phyloP scores from a whole-genome alignment of 257 asterid species.

The Przewalskia tangutica region DNA sequence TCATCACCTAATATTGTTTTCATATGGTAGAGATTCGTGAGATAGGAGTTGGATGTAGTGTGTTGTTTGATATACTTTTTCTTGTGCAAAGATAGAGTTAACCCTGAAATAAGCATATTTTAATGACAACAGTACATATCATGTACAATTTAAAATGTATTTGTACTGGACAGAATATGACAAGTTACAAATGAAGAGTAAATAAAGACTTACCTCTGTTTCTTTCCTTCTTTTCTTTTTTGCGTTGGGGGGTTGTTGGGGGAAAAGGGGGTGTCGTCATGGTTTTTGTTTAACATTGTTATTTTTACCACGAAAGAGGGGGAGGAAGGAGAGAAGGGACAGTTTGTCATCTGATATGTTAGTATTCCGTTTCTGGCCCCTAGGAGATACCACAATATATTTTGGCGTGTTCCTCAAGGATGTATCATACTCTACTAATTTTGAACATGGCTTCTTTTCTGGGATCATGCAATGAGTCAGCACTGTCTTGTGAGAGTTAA shows the following conservation, averaged over 20 bases:
- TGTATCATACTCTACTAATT: background rate
- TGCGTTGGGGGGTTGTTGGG: too few relatives aligned
- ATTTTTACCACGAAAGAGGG: background rate
- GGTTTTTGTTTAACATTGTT: background rate
- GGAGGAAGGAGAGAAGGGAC: background rate
- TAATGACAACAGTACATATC: background rate
- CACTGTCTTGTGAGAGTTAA: background rate
- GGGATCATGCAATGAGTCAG: background rate
- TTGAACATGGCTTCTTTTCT: background rate
- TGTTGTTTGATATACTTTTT: background rate
- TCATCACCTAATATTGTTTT: background rate
- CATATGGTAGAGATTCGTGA: background rate
- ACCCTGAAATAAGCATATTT: background rate
- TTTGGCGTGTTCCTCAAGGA: background rate
- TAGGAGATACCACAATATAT: background rate
- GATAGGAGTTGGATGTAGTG: background rate
- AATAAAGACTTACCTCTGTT: background rate
- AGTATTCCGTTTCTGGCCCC: background rate
- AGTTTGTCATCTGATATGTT: background rate
- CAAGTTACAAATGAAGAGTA: background rate
- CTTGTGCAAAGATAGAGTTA: background rate
- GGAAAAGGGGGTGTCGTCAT: too few relatives aligned
- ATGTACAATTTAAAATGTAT: background rate
- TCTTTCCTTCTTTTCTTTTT: too few relatives aligned
- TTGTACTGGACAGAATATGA: background rate